phyloP scores from a whole-genome alignment of 2,329 filamentous ascomycete genomes.

The Hypocrella siamensis region DNA sequence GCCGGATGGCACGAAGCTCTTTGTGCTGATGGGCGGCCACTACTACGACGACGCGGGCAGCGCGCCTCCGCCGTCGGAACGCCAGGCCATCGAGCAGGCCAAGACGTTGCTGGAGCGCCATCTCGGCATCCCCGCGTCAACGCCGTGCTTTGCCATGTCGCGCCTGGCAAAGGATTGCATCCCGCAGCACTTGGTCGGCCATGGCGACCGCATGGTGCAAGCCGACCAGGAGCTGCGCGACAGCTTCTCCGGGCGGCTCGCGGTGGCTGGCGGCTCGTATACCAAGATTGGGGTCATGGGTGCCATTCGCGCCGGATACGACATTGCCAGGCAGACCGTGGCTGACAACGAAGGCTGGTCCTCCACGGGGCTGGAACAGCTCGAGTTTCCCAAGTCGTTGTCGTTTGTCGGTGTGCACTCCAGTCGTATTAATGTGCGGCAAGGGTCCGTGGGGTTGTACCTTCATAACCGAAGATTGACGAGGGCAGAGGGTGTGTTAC shows the following conservation, averaged over 20 bases:
- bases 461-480: background rate
- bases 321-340: slow-evolving; percentile 11
- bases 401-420: slow-evolving; percentile 11
- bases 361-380: slow-evolving; percentile 14
- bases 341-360: slow-evolving; percentile 7
- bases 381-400: slow-evolving; percentile 10
- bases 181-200: slow-evolving; percentile 77
- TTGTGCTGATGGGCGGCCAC: slow-evolving; percentile 89
- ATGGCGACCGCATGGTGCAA: slow-evolving; percentile 43
- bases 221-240: slow-evolving; percentile 38
- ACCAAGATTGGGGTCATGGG: slow-evolving; percentile 33
- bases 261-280: slow-evolving; percentile 45
- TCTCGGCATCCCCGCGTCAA: slow-evolving; percentile 46
- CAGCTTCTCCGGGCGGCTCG: slow-evolving; percentile 45
- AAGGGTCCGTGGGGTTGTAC: background rate
- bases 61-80: slow-evolving; percentile 34
- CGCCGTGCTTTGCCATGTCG: slow-evolving; percentile 45
- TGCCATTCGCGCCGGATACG: slow-evolving; percentile 29
- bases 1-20: slow-evolving; percentile 63
- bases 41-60: slow-evolving; percentile 45
- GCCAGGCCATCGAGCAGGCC: slow-evolving; percentile 56
- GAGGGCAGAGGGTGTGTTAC: no score
- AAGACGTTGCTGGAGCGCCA: slow-evolving; percentile 56
- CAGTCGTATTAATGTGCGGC: slow-evolving; percentile 12
- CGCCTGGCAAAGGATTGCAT: slow-evolving; percentile 56